Percentiles rank a stretch among this genome's conserved stretches.
Evolutionary conservation across 2,329 filamentous ascomycete species (phyloP).

Genomic region (Cercospora sojina): DNA sequence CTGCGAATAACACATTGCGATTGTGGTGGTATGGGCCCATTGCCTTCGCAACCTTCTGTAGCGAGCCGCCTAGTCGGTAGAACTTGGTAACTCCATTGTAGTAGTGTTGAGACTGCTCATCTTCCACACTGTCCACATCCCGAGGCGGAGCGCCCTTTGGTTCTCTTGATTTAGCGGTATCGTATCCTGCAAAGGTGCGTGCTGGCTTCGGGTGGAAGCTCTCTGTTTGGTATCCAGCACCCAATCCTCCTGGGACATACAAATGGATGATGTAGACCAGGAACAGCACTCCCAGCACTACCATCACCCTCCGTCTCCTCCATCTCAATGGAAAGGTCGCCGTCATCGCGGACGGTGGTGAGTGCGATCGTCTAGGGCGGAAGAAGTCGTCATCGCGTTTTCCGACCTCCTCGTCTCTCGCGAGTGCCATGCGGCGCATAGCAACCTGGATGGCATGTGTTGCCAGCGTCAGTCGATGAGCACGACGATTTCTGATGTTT

Average conservation of each 20-base stretch:
- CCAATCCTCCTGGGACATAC: slow-evolving; percentile 11
- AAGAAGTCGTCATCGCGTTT: slow-evolving; percentile 64
- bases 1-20: slow-evolving; percentile 75
- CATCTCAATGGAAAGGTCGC: slow-evolving; percentile 37
- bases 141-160: slow-evolving; percentile 30
- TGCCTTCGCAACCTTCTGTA: slow-evolving; percentile 60
- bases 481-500: neutral
- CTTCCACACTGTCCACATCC: slow-evolving; percentile 21
- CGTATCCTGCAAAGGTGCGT: slow-evolving; percentile 13
- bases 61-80: slow-evolving; percentile 60
- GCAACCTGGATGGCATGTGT: slow-evolving; percentile 5
- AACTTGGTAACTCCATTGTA: slow-evolving; percentile 73
- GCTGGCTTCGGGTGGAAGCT: slow-evolving; percentile 5
- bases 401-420: slow-evolving; percentile 61
- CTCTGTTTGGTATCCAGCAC: neutral
- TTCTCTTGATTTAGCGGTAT: slow-evolving; percentile 20
- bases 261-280: slow-evolving; percentile 12
- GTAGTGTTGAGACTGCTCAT: slow-evolving; percentile 41
- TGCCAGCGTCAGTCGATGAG: neutral
- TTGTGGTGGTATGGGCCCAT: slow-evolving; percentile 55
- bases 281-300: slow-evolving; percentile 7
- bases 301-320: slow-evolving; percentile 52
- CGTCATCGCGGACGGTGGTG: slow-evolving; percentile 20
- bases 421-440: slow-evolving; percentile 20
- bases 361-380: slow-evolving; percentile 26